Evolutionary conservation across 2,329 filamentous ascomycete genomes (phyloP).

Genomic region (Xylaria sp.): DNA sequence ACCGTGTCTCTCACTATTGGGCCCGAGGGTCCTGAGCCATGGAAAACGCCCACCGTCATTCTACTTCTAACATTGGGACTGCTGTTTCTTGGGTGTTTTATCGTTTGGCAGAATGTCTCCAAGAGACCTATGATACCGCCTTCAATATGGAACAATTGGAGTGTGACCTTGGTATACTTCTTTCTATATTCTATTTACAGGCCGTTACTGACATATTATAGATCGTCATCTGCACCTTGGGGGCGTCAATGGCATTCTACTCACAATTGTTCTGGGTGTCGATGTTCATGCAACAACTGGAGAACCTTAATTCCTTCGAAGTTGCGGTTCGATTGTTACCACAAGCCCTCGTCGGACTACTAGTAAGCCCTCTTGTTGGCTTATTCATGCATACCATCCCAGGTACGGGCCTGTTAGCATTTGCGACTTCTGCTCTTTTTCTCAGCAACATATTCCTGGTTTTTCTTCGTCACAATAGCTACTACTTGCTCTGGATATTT

Average conservation of each 20-base stretch:
- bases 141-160: conserved; percentile 46
- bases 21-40: conserved; percentile 47
- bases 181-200: neutral
- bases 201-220: conserved; percentile 33
- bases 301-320: conserved; percentile 46
- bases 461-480: conserved; percentile 44
- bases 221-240: conserved; percentile 46
- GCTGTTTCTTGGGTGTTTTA: conserved; percentile 46
- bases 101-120: conserved; percentile 48
- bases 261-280: conserved; percentile 50
- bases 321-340: conserved; percentile 48
- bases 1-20: conserved; percentile 48
- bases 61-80: conserved; percentile 46
- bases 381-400: conserved; percentile 46
- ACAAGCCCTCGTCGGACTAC: conserved; percentile 47
- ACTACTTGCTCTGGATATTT: conserved; percentile 48
- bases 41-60: conserved; percentile 50
- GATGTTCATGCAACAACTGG: conserved; percentile 49
- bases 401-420: conserved; percentile 43
- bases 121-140: conserved; percentile 48
- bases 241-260: conserved; percentile 48
- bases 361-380: conserved; percentile 49
- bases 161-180: conserved; percentile 44
- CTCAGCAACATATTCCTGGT: conserved; percentile 47
- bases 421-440: conserved; percentile 43